phyloP scores from a whole-genome alignment of 345 rosid genomes.

The Reutealis trisperma region DNA sequence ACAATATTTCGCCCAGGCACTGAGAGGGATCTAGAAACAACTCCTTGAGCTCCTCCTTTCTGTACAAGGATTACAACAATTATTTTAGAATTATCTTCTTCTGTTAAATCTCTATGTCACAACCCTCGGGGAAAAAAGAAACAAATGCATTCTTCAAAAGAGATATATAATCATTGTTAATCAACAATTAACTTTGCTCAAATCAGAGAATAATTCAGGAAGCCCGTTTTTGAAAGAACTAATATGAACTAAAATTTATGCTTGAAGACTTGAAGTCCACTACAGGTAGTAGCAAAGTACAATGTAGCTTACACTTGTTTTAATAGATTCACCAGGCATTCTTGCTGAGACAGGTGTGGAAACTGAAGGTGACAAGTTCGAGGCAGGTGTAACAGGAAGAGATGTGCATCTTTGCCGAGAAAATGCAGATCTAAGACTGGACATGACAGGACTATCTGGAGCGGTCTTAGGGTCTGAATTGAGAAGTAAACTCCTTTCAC shows the following conservation, averaged over 20 bases:
- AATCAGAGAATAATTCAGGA: neutral
- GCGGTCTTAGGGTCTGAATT: conserved; percentile 45
- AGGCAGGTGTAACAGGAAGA: conserved; percentile 69
- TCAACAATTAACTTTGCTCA: neutral
- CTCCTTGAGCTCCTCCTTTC: conserved; percentile 47
- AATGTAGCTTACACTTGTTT: conserved; percentile 45
- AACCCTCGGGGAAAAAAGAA: neutral
- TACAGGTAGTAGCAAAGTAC: conserved; percentile 9
- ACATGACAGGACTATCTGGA: conserved; percentile 46
- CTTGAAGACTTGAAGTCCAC: neutral
- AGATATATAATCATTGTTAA: neutral
- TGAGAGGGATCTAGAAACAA: conserved; percentile 77
- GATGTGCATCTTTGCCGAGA: conserved; percentile 75
- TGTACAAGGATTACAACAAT: conserved; percentile 40
- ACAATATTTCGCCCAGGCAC: conserved; percentile 71
- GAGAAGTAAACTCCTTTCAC: conserved; percentile 72
- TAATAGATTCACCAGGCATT: conserved; percentile 51
- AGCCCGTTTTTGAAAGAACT: neutral
- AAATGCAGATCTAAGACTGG: conserved; percentile 43
- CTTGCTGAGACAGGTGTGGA: conserved; percentile 60
- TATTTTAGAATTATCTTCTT: conserved; percentile 17
- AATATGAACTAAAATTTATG: neutral
- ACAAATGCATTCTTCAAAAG: neutral
- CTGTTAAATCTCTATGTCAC: neutral
- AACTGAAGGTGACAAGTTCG: conserved; percentile 65